Conservation (phyloP, 2,329 filamentous ascomycete genomes). For the Ilyonectria robusta region DNA sequence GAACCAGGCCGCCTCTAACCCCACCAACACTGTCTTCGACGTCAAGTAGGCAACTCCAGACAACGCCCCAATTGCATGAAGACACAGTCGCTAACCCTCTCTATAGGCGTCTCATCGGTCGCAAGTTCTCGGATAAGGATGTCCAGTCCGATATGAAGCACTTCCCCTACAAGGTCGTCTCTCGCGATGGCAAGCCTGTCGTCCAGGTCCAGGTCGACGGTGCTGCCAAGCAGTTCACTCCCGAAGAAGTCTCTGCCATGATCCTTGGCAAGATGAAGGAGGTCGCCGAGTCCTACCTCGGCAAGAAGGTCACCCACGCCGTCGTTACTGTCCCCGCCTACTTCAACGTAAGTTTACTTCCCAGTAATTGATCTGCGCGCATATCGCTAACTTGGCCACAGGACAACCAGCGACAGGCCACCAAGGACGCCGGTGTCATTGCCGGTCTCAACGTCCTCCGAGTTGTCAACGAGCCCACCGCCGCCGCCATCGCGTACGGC, state of each 20-base stretch:
- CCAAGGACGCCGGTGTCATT: slow-evolving; percentile 94
- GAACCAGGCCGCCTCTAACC: slow-evolving; percentile 91
- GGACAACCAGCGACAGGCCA: slow-evolving; percentile 96
- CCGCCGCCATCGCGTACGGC: slow-evolving; percentile 94
- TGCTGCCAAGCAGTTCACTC: slow-evolving; percentile 79
- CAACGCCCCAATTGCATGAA: background rate
- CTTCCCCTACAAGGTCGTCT: slow-evolving; percentile 95
- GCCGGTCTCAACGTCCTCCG: slow-evolving; percentile 95
- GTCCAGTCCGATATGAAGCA: slow-evolving; percentile 96
- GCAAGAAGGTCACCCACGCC: slow-evolving; percentile 87
- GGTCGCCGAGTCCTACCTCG: slow-evolving; percentile 83
- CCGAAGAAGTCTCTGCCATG: slow-evolving; percentile 86
- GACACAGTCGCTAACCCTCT: slow-evolving; percentile 37
- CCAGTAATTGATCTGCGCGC: background rate
- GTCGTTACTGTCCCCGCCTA: slow-evolving; percentile 97
- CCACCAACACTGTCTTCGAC: slow-evolving; percentile 82
- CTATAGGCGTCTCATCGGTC: slow-evolving; percentile 83
- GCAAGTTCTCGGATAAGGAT: slow-evolving; percentile 86
- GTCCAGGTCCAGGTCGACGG: slow-evolving; percentile 81
- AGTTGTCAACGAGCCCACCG: slow-evolving; percentile 97
- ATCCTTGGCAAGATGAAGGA: slow-evolving; percentile 89
- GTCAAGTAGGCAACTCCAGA: slow-evolving; percentile 78
- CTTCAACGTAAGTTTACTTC: slow-evolving; percentile 77
- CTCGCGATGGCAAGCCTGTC: slow-evolving; percentile 91
- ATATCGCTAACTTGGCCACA: slow-evolving; percentile 45